phyloP scores from a whole-genome alignment of 208 protist genomes.

The Leishmania lainsoni region DNA sequence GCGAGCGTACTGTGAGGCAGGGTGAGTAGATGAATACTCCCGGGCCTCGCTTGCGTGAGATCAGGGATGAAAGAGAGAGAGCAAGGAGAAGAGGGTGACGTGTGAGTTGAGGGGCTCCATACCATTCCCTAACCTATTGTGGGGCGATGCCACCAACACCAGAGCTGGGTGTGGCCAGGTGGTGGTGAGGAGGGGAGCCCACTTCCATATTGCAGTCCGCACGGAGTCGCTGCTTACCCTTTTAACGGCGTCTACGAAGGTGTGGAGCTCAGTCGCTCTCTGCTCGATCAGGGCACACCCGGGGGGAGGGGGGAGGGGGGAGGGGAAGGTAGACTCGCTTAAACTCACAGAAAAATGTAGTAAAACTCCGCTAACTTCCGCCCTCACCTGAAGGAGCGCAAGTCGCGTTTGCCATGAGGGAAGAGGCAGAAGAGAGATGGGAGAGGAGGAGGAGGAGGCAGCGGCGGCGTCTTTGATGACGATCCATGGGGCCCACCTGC shows the following conservation, averaged over 20 bases:
- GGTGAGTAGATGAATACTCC: background rate
- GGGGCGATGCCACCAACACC: background rate
- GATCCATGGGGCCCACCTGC: no score
- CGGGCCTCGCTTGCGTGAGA: background rate
- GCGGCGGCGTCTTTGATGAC: no score
- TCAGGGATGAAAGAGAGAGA: background rate
- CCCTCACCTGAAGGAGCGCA: no score
- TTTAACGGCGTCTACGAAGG: background rate
- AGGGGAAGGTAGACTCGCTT: background rate
- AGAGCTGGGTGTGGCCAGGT: background rate
- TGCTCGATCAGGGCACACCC: background rate
- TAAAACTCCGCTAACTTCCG: background rate
- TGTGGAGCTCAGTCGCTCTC: background rate
- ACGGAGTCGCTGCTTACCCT: background rate
- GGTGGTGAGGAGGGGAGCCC: background rate
- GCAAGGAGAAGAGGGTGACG: background rate
- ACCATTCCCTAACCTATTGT: no score
- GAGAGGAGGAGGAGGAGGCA: background rate
- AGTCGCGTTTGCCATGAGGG: background rate
- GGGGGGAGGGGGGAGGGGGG: background rate
- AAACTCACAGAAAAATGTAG: background rate
- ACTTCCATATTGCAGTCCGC: background rate
- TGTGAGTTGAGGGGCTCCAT: no score
- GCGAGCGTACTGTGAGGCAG: background rate
- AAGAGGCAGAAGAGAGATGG: background rate